A percentile compares a stretch with the other conserved stretches of the same genome.
These are phyloP conservation scores for Kuraishia capsulata DNA, from an alignment of 805 yeast genomes.

Conservation along the genomic window DNA sequence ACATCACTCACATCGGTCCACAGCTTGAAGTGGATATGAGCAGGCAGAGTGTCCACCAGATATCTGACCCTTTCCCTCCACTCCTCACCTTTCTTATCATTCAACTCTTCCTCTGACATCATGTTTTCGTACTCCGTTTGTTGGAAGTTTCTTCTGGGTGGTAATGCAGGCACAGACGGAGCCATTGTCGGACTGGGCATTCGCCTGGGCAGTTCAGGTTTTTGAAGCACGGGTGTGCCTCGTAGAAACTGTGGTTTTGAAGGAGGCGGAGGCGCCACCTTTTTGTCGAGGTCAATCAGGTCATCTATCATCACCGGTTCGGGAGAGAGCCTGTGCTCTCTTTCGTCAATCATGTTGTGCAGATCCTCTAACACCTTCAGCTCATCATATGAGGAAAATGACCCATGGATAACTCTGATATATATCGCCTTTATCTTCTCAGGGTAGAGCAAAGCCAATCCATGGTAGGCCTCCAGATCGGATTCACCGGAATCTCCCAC, in stretches of 20 bases:
- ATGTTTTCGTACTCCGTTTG: not conserved
- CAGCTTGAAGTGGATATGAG: slow-evolving; percentile 25
- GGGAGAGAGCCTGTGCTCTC: not conserved
- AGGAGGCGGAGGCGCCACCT: not conserved
- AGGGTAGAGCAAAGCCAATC: slow-evolving; percentile 55
- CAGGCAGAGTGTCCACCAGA: slow-evolving; percentile 31
- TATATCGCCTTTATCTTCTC: slow-evolving; percentile 63
- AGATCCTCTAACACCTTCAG: slow-evolving; percentile 12
- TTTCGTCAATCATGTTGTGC: slow-evolving; percentile 7
- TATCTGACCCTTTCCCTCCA: slow-evolving; percentile 44
- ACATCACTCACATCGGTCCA: slow-evolving; percentile 35
- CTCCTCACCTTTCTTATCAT: slow-evolving; percentile 40
- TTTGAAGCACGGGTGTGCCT: not conserved
- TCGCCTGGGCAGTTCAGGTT: not conserved
- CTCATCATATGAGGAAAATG: slow-evolving; percentile 51
- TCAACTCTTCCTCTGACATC: not conserved
- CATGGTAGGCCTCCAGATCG: slow-evolving; percentile 85
- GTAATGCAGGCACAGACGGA: slow-evolving; percentile 6
- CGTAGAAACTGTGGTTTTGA: slow-evolving; percentile 1
- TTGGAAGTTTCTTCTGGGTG: not conserved
- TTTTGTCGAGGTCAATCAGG: slow-evolving; percentile 26
- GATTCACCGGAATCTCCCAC: slow-evolving; percentile 96
- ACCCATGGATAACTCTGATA: slow-evolving; percentile 66
- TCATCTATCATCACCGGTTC: slow-evolving; percentile 12
- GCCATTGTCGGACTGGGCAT: not conserved